A percentile compares a stretch with the other conserved stretches of the same genome.
Evolutionary conservation across 2,329 filamentous ascomycete genomes (phyloP).

Genomic region (Tympanopsis confertula): DNA sequence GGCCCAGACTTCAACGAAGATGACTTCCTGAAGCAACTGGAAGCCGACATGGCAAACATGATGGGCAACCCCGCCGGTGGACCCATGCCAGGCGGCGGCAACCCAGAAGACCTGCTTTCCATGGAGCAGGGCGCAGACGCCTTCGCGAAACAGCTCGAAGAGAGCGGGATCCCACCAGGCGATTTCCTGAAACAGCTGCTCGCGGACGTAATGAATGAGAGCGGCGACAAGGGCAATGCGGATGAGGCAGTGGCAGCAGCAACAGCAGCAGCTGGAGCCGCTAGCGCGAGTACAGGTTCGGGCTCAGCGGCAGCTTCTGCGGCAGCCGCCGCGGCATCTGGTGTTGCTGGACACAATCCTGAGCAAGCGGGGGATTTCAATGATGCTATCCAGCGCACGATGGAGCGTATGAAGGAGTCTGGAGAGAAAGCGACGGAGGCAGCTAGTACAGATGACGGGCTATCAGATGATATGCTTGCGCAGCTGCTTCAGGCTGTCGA

Average conservation of each 20-base stretch:
- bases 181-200: conserved; percentile 21
- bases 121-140: conserved; percentile 4
- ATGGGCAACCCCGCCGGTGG: not conserved
- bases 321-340: not conserved
- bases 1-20: not conserved
- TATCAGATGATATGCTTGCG: conserved; percentile 70
- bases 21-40: not conserved
- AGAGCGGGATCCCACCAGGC: conserved; percentile 17
- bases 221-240: conserved; percentile 6
- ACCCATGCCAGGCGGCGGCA: no score
- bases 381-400: conserved; percentile 83
- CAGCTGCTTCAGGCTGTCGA: conserved; percentile 87
- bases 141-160: conserved; percentile 20
- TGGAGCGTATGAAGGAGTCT: conserved; percentile 75
- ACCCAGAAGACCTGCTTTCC: not conserved
- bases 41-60: not conserved
- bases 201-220: conserved; percentile 15
- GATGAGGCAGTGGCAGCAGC: not conserved
- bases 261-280: not conserved
- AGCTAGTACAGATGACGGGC: conserved; percentile 41
- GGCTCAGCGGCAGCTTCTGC: not conserved
- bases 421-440: conserved; percentile 77
- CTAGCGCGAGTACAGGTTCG: not conserved
- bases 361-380: conserved; percentile 70
- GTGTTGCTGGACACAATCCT: not conserved